These are phyloP conservation scores for Primulina huaijiensis DNA, from an alignment of 257 asterid species.

Conservation along the genomic window DNA sequence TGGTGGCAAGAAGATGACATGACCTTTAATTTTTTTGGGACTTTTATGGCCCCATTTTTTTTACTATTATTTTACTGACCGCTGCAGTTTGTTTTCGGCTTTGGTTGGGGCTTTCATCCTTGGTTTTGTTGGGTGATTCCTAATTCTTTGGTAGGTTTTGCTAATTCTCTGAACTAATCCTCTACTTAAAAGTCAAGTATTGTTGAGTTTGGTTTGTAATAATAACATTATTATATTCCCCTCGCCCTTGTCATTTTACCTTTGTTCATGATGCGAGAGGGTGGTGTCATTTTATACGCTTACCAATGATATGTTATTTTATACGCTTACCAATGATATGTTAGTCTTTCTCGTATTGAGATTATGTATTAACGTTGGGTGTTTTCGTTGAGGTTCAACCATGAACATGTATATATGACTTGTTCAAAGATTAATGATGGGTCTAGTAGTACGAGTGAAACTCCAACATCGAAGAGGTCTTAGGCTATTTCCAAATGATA, in stretches of 20 bases:
- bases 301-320: too few relatives aligned
- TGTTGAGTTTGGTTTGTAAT: slow-evolving; percentile 33
- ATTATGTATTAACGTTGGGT: too few relatives aligned
- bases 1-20: slow-evolving; percentile 43
- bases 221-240: slow-evolving; percentile 2
- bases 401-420: too few relatives aligned
- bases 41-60: slow-evolving; percentile 28
- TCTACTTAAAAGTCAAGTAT: slow-evolving; percentile 23
- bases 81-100: slow-evolving; percentile 18
- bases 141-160: slow-evolving; percentile 33
- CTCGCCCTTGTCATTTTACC: not conserved
- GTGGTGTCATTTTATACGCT: too few relatives aligned
- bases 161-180: slow-evolving; percentile 28
- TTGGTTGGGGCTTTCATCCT: slow-evolving; percentile 31
- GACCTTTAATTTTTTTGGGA: slow-evolving; percentile 35
- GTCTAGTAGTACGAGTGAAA: too few relatives aligned
- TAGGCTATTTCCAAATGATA: too few relatives aligned
- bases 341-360: too few relatives aligned
- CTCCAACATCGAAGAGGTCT: too few relatives aligned
- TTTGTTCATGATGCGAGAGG: too few relatives aligned
- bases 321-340: too few relatives aligned
- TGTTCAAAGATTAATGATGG: too few relatives aligned
- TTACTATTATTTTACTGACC: slow-evolving; percentile 15
- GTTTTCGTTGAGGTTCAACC: too few relatives aligned
- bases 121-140: slow-evolving; percentile 47